phyloP scores from a whole-genome alignment of 768 basidiomycete genomes.

The Coprinellus aureogranulatus region DNA sequence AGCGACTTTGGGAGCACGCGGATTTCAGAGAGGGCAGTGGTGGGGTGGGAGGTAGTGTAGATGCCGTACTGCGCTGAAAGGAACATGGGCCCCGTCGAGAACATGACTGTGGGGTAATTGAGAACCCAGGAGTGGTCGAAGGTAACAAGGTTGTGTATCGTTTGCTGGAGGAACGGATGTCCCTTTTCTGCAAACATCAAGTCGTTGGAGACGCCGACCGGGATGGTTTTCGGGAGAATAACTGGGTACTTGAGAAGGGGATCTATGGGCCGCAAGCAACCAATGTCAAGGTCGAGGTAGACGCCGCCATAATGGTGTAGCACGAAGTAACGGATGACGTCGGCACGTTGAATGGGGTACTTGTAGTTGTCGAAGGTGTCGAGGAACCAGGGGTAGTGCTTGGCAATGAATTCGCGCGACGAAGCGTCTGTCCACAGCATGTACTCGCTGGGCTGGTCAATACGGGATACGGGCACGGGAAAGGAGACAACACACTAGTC shows the following conservation, averaged over 20 bases:
- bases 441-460: conserved; percentile 66
- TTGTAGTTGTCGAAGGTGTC: conserved; percentile 90
- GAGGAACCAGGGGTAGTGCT: conserved; percentile 89
- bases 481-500: conserved; percentile 75
- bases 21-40: conserved; percentile 67
- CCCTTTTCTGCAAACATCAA: conserved; percentile 86
- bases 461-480: conserved; percentile 8
- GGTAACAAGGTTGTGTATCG: conserved; percentile 84
- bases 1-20: conserved; percentile 92
- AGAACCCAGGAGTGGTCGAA: conserved; percentile 94
- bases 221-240: conserved; percentile 92
- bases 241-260: conserved; percentile 82
- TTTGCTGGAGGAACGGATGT: conserved; percentile 89
- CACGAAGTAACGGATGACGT: conserved; percentile 97
- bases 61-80: conserved; percentile 91
- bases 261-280: conserved; percentile 83
- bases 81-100: conserved; percentile 99
- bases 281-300: conserved; percentile 96
- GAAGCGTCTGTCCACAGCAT: conserved; percentile 95
- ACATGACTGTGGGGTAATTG: conserved; percentile 99
- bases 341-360: conserved; percentile 92
- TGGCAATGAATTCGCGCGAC: conserved; percentile 86
- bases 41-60: conserved; percentile 68
- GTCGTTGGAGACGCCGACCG: conserved; percentile 97
- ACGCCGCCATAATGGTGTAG: conserved; percentile 93